Percentiles rank a stretch among this genome's conserved stretches.
These are phyloP conservation scores for Aquilaria sinensis DNA, from an alignment of 345 rosid species.

Conservation along the genomic window DNA sequence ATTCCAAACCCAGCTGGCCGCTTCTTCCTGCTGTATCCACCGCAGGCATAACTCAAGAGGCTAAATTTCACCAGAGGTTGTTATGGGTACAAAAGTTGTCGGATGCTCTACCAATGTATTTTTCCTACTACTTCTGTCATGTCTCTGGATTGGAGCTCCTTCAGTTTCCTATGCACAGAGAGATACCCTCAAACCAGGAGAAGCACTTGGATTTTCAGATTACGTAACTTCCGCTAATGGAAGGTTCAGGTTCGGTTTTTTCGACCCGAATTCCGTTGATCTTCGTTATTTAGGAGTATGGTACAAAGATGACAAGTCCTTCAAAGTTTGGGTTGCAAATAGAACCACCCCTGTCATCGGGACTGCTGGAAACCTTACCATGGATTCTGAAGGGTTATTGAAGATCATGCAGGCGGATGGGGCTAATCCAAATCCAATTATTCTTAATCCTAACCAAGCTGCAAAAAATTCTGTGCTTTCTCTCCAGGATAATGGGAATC, in stretches of 20 bases:
- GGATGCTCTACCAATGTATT: neutral
- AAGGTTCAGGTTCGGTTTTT: constrained; percentile 3
- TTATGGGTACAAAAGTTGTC: neutral
- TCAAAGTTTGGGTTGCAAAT: constrained; percentile 6
- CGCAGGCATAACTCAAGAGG: no score
- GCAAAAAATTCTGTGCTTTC: neutral
- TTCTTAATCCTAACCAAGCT: constrained; percentile 6
- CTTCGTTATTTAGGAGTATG: neutral
- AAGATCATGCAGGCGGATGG: constrained; percentile 2
- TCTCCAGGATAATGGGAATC: constrained; percentile 3
- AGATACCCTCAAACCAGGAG: constrained; percentile 4
- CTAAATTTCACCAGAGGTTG: no score
- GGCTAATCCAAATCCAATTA: neutral
- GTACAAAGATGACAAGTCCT: neutral
- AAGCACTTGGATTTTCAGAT: neutral
- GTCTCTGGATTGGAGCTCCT: neutral
- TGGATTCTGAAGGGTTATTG: constrained; percentile 5
- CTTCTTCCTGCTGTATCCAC: no score
- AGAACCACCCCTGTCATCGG: constrained; percentile 7
- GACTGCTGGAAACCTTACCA: constrained; percentile 1
- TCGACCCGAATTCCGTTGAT: neutral
- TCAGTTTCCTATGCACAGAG: neutral
- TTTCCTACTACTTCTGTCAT: neutral
- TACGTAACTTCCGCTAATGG: constrained; percentile 4
- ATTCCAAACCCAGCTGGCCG: no score